These are phyloP conservation scores for Drechslera avenae DNA, from an alignment of 2,329 filamentous ascomycete species.

Conservation along the genomic window DNA sequence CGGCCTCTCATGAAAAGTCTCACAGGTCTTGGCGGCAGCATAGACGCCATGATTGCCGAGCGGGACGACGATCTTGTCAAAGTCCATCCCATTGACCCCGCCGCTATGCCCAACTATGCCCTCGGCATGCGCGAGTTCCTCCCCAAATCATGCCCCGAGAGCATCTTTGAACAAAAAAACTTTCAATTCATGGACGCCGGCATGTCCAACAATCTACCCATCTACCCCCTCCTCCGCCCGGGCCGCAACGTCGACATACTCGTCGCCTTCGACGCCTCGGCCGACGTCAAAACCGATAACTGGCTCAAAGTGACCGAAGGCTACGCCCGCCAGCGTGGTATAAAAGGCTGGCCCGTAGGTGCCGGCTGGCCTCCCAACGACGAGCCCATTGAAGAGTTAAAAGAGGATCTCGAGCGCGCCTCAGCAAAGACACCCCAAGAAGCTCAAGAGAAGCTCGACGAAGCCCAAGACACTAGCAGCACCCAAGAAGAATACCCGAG, in stretches of 20 bases:
- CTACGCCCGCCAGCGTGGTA: constrained; percentile 84
- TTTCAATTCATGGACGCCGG: constrained; percentile 83
- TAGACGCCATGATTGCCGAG: constrained; percentile 83
- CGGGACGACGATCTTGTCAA: constrained; percentile 85
- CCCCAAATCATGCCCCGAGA: constrained; percentile 76
- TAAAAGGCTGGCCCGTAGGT: constrained; percentile 93
- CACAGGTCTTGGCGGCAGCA: constrained; percentile 68
- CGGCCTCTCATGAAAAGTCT: constrained; percentile 78
- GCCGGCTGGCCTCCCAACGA: constrained; percentile 83
- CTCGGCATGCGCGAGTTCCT: constrained; percentile 79
- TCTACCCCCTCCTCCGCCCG: constrained; percentile 89
- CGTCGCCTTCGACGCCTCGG: constrained; percentile 91
- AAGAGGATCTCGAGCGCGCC: constrained; percentile 69
- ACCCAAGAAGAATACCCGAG: constrained; percentile 32
- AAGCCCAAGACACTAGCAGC: constrained; percentile 54
- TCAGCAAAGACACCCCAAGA: constrained; percentile 65
- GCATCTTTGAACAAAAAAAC: constrained; percentile 72
- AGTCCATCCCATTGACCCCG: constrained; percentile 92
- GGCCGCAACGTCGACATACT: constrained; percentile 88
- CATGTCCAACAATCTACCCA: constrained; percentile 97
- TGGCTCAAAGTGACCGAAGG: constrained; percentile 95
- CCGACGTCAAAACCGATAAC: constrained; percentile 91
- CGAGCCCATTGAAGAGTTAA: constrained; percentile 64
- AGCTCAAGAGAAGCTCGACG: constrained; percentile 66
- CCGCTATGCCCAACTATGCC: constrained; percentile 86